Conservation (phyloP, 2,329 filamentous ascomycete genomes). For the Coleophoma eucalyptorum region DNA sequence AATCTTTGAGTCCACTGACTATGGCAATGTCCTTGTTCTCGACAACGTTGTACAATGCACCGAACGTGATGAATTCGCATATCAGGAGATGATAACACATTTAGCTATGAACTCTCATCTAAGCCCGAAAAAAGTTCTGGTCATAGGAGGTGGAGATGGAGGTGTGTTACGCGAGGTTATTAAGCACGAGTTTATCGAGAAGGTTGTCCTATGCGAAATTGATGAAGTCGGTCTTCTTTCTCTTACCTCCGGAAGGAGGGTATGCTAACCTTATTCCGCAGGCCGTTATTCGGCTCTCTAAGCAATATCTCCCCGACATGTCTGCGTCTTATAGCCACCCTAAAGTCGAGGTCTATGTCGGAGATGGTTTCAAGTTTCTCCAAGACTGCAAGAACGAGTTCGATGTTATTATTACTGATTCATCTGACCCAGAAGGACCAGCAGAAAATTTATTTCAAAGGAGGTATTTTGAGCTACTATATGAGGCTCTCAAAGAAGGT, state of each 20-base stretch:
- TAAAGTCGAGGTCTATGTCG: slow-evolving; percentile 87
- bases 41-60: slow-evolving; percentile 99
- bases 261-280: slow-evolving; percentile 24
- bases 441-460: slow-evolving; percentile 98
- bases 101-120: slow-evolving; percentile 98
- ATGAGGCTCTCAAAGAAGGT: slow-evolving; percentile 85
- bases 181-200: slow-evolving; percentile 97
- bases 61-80: slow-evolving; percentile 97
- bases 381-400: slow-evolving; percentile 95
- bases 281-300: slow-evolving; percentile 96
- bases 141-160: slow-evolving; percentile 96
- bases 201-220: slow-evolving; percentile 96
- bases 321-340: slow-evolving; percentile 89
- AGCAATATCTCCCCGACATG: slow-evolving; percentile 96
- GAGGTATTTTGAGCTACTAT: slow-evolving; percentile 93
- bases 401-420: slow-evolving; percentile 99
- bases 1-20: slow-evolving; percentile 96
- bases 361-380: slow-evolving; percentile 98
- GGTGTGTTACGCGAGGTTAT: slow-evolving; percentile 97
- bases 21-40: slow-evolving; percentile 92
- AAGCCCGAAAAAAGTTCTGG: slow-evolving; percentile 95
- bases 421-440: slow-evolving; percentile 93
- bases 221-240: slow-evolving; percentile 64
- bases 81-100: slow-evolving; percentile 99
- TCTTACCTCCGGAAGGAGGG: not conserved